Percentiles rank a stretch among this genome's conserved stretches.
Conservation (phyloP, 371 early-diverging fungal species). For the Mucor irregularis region DNA sequence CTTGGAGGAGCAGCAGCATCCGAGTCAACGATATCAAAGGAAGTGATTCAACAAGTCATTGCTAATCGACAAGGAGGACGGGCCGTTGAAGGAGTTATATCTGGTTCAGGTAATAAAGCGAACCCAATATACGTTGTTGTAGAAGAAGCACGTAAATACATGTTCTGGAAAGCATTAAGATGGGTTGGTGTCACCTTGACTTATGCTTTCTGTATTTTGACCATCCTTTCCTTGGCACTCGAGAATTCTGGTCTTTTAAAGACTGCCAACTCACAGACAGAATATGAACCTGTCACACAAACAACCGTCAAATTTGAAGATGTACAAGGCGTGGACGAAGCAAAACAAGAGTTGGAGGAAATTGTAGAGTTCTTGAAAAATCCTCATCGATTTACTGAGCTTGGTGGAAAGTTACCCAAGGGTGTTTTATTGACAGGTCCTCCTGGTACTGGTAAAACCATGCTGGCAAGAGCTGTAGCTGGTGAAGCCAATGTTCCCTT, state of each 20-base stretch:
- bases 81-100: conserved; percentile 17
- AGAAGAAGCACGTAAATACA: conserved; percentile 66
- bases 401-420: conserved; percentile 96
- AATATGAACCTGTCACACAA: conserved; percentile 71
- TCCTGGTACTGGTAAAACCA: conserved; percentile 99
- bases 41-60: conserved; percentile 38
- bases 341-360: conserved; percentile 95
- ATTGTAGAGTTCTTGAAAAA: conserved; percentile 90
- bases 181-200: conserved; percentile 76
- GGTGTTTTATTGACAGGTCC: conserved; percentile 98
- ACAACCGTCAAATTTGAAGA: conserved; percentile 83
- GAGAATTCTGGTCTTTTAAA: conserved; percentile 79
- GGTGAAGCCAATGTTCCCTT: conserved; percentile 96
- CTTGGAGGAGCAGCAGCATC: not conserved
- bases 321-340: conserved; percentile 98
- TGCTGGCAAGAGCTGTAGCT: conserved; percentile 87
- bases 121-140: conserved; percentile 63
- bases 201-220: conserved; percentile 79
- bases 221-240: conserved; percentile 69
- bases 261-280: conserved; percentile 61
- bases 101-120: conserved; percentile 42
- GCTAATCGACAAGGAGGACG: conserved; percentile 31
- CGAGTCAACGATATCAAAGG: conserved; percentile 14
- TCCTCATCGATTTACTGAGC: conserved; percentile 85
- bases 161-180: conserved; percentile 71